Evolutionary conservation across 768 basidiomycete genomes (phyloP).

Genomic region (Leccinum fibrillosum): DNA sequence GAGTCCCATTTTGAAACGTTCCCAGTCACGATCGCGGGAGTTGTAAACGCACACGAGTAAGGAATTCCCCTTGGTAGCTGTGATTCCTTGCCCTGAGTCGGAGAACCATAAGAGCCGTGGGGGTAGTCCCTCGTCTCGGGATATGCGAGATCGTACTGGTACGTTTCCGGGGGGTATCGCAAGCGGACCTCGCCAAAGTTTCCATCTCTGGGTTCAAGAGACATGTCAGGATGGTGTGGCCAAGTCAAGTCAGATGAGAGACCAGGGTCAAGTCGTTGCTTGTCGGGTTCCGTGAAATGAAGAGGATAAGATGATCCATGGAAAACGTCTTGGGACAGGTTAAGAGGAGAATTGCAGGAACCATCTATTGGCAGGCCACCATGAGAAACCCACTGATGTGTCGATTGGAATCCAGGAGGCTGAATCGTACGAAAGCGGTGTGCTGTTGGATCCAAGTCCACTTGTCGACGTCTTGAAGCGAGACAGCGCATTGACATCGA

Average conservation of each 20-base stretch:
- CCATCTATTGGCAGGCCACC: conserved; percentile 8
- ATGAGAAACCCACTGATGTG: conserved; percentile 12
- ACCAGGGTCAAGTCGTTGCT: background rate
- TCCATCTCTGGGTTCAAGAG: conserved; percentile 4
- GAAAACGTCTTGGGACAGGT: conserved; percentile 30
- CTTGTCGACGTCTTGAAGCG: conserved; percentile 27
- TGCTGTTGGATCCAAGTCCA: conserved; percentile 15
- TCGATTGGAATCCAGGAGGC: conserved; percentile 16
- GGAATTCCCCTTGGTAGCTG: conserved; percentile 9
- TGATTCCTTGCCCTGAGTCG: conserved; percentile 9
- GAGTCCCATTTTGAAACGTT: conserved; percentile 3
- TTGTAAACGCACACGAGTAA: conserved; percentile 5
- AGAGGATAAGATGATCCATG: conserved; percentile 27
- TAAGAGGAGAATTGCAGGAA: conserved; percentile 12
- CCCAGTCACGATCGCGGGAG: conserved; percentile 1
- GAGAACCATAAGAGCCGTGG: conserved; percentile 3
- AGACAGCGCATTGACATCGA: conserved; percentile 34
- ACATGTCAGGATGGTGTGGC: conserved; percentile 13
- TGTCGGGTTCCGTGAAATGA: conserved; percentile 18
- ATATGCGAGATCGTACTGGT: conserved; percentile 6
- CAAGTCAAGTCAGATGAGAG: conserved; percentile 16
- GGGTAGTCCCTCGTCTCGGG: conserved; percentile 5
- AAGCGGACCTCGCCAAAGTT: conserved; percentile 8
- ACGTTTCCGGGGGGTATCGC: conserved; percentile 4
- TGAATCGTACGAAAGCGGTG: conserved; percentile 9